Evolutionary conservation across 768 basidiomycete genomes (phyloP).

Genomic region (Lactifluus echinatus): DNA sequence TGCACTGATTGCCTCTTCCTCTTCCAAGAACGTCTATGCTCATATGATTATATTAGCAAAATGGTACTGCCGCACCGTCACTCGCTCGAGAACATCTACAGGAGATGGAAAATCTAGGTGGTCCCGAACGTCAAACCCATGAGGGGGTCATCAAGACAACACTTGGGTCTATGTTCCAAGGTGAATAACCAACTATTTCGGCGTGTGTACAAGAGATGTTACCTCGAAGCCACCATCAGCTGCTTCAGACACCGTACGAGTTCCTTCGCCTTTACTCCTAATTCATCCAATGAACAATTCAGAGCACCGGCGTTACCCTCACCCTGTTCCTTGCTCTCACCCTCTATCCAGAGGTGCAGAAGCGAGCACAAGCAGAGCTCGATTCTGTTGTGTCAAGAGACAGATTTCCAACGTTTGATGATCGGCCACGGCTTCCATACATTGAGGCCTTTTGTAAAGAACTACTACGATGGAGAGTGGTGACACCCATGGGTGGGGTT

Average conservation of each 20-base stretch:
- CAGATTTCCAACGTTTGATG: slow-evolving; percentile 11
- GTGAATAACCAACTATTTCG: background rate
- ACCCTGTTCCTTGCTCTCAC: background rate
- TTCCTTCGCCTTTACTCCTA: background rate
- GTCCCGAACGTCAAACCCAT: background rate
- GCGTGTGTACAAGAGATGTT: background rate
- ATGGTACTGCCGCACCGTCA: background rate
- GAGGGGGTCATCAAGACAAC: background rate
- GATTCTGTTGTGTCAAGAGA: slow-evolving; percentile 7
- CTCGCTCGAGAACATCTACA: background rate
- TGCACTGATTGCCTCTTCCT: background rate
- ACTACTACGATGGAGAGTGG: slow-evolving; percentile 21
- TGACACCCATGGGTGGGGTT: background rate
- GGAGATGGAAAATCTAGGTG: background rate
- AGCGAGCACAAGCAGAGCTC: slow-evolving; percentile 9
- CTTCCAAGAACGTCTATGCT: no score
- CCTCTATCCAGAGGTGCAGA: slow-evolving; percentile 8
- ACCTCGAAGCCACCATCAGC: background rate
- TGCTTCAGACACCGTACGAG: background rate
- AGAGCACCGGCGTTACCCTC: background rate
- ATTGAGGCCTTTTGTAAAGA: slow-evolving; percentile 24
- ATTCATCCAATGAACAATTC: background rate
- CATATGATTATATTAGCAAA: no score
- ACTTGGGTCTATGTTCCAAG: slow-evolving; percentile 1
- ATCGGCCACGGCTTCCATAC: slow-evolving; percentile 24